Conservation (phyloP, 495 filamentous ascomycete species). For the Talaromyces trachyspermus region DNA sequence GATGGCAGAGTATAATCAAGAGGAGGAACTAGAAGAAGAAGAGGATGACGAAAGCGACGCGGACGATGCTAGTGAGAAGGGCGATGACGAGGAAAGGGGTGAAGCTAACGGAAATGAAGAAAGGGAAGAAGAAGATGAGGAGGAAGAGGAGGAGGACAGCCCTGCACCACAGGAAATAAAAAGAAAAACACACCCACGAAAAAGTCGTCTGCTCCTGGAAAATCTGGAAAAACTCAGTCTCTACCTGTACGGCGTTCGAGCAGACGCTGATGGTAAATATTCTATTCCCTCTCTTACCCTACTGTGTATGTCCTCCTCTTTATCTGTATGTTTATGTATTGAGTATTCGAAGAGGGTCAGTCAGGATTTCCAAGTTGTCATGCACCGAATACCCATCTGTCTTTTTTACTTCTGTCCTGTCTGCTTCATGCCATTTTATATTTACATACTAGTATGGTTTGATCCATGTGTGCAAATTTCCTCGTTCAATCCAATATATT, state of each 20-base stretch:
- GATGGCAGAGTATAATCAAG: constrained; percentile 34
- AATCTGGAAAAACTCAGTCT: constrained; percentile 10
- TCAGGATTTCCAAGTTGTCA: constrained; percentile 2
- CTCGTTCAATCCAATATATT: no score
- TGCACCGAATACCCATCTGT: constrained; percentile 22
- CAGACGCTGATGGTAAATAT: constrained; percentile 23
- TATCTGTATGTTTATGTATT: neutral
- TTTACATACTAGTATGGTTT: no score
- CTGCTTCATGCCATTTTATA: constrained; percentile 6
- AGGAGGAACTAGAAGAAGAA: constrained; percentile 16
- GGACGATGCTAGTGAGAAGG: constrained; percentile 18
- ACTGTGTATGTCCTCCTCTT: neutral
- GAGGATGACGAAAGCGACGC: constrained; percentile 20
- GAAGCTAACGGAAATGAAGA: constrained; percentile 15
- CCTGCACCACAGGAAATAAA: constrained; percentile 20
- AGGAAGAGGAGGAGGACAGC: constrained; percentile 12
- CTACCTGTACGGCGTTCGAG: constrained; percentile 35
- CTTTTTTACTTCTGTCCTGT: constrained; percentile 5
- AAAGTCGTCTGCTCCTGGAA: constrained; percentile 12
- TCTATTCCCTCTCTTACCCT: neutral
- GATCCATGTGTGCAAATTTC: no score
- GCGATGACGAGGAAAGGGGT: constrained; percentile 17
- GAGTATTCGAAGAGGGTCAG: no score
- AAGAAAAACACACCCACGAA: constrained; percentile 10
- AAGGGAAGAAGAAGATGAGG: constrained; percentile 5